Conservation (phyloP, 2,329 filamentous ascomycete genomes). For the Ilyonectria destructans region DNA sequence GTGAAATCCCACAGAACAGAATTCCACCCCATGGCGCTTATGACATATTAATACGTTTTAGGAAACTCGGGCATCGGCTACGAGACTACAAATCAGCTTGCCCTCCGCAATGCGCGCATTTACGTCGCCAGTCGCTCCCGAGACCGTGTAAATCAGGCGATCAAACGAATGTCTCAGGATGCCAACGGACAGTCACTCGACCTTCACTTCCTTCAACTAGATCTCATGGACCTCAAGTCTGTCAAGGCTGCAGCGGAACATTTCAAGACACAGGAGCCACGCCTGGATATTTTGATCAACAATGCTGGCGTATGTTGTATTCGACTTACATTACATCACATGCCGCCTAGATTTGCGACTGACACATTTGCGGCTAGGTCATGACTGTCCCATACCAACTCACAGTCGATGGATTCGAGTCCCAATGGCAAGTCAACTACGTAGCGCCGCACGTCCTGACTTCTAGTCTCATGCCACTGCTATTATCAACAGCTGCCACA, state of each 20-base stretch:
- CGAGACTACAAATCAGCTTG: conserved; percentile 43
- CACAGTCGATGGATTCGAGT: conserved; percentile 41
- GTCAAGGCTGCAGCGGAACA: conserved; percentile 36
- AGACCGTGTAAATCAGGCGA: conserved; percentile 41
- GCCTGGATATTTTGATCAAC: conserved; percentile 38
- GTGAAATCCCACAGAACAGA: fast-evolving
- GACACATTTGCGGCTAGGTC: conserved; percentile 42
- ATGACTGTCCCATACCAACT: conserved; percentile 43
- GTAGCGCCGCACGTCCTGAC: conserved; percentile 43
- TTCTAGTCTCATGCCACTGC: conserved; percentile 35
- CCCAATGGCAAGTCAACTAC: conserved; percentile 46
- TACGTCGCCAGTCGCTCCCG: conserved; percentile 45
- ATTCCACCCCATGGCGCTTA: background rate
- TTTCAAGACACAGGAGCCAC: conserved; percentile 38
- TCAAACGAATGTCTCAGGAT: conserved; percentile 36
- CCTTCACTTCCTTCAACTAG: conserved; percentile 44
- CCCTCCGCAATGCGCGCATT: conserved; percentile 38
- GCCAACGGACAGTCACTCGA: conserved; percentile 32
- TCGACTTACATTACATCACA: background rate
- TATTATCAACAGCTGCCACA: conserved; percentile 33
- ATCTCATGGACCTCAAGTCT: conserved; percentile 42
- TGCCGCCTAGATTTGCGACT: background rate
- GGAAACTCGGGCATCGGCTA: conserved; percentile 46
- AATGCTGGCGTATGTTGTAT: conserved; percentile 27
- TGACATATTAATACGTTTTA: background rate